A percentile compares a stretch with the other conserved stretches of the same genome.
Evolutionary conservation across 2,329 filamentous ascomycete species (phyloP).

Genomic region (Xylaria sp.): DNA sequence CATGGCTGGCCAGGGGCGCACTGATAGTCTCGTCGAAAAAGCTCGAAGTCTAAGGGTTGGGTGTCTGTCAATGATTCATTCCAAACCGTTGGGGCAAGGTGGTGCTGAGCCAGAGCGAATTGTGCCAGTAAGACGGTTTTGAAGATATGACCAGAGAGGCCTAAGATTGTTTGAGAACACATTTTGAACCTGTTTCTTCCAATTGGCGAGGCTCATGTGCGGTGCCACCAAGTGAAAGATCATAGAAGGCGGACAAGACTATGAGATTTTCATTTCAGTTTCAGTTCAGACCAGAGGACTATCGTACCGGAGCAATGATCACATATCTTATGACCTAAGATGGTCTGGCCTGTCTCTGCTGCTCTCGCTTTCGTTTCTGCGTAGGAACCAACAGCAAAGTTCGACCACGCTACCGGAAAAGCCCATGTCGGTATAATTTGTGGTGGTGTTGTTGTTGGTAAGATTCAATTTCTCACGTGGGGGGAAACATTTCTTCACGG

Average conservation of each 20-base stretch:
- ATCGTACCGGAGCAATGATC: neutral
- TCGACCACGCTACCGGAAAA: neutral
- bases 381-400: constrained; percentile 10
- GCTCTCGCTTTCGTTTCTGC: constrained; percentile 6
- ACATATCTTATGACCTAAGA: neutral
- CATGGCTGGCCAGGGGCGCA: constrained; percentile 14
- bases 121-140: neutral
- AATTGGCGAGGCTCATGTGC: constrained; percentile 1
- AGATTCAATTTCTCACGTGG: constrained; percentile 5
- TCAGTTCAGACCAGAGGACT: constrained; percentile 4
- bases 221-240: constrained; percentile 1
- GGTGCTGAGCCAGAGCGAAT: constrained; percentile 10
- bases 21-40: constrained; percentile 24
- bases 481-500: neutral
- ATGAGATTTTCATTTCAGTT: constrained; percentile 6
- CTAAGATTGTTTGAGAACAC: constrained; percentile 1
- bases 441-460: no score
- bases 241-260: constrained; percentile 8
- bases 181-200: constrained; percentile 5
- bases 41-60: constrained; percentile 14
- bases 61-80: constrained; percentile 18
- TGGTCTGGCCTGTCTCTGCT: constrained; percentile 7
- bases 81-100: constrained; percentile 18
- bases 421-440: no score
- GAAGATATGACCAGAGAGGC: constrained; percentile 13